Conservation (phyloP, 1,139 yeast species). For the Blastobotrys malaysiensis region DNA sequence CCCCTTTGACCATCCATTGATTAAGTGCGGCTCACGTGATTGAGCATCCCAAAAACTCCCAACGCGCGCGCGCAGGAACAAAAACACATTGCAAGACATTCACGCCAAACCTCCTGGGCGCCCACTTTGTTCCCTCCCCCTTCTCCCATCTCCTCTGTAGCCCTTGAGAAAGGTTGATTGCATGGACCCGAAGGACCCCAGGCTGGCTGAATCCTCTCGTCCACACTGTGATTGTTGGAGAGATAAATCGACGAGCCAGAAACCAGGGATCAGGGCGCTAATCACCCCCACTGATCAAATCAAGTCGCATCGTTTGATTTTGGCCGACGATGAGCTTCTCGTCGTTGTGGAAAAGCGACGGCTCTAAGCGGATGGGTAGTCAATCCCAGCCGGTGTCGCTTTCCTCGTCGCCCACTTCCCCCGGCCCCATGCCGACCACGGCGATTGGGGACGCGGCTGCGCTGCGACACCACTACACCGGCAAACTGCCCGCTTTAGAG, state of each 20-base stretch:
- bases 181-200: not conserved
- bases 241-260: not conserved
- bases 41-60: not conserved
- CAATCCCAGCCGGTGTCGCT: not conserved
- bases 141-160: not conserved
- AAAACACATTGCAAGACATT: not conserved
- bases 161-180: not conserved
- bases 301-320: not conserved
- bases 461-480: too few species aligned
- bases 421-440: not conserved
- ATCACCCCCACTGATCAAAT: not conserved
- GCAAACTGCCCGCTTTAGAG: not conserved
- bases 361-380: not conserved
- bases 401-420: not conserved
- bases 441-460: not conserved
- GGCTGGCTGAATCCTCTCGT: not conserved
- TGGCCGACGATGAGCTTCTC: not conserved
- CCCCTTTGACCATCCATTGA: not conserved
- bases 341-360: not conserved
- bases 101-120: not conserved
- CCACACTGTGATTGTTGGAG: not conserved
- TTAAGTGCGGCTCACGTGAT: not conserved
- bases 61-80: not conserved
- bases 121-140: not conserved
- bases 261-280: not conserved